Evolutionary conservation across 768 basidiomycete genomes (phyloP), one percentile per base, ranked within the genome.

Genomic region (Kondoa subrosea): DNA sequence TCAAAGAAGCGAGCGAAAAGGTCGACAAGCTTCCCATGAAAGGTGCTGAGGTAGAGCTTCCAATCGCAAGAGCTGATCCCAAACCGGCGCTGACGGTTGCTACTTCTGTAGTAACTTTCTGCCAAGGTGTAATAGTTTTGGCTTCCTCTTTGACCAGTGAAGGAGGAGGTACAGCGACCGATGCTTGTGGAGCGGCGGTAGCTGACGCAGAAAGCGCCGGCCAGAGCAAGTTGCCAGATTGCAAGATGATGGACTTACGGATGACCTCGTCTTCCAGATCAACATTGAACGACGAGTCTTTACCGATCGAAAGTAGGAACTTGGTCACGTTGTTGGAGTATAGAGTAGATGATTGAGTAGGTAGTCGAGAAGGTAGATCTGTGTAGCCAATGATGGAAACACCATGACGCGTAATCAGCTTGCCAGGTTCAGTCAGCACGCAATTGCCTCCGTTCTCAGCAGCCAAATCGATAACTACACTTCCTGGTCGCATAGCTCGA

Each of bases 251-350:
- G 1, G 89, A 84, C 4, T 89, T 88, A 61, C 89, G 83, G 68
- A 87, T 83, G 56, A 91, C 89, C 77, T 91, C 89, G 72, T 91
- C 89, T 17, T 83, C 82, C 17, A 90, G 80, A 74, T 91, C 83
- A 66, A 91, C 78, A 3, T 76, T 77, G 74, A 84, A 91, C 59
- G 79, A 82, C 58, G 80, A 81, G 57, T 85, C 82, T 31, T 85
- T 76, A 17, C 73, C 73, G 33, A 91, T 82, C 2, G 89, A 89
- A 17, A 91, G 80, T 57, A 91, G 81, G 78, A 91, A 91, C 75
- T 91, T 91, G 40, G 87, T 85, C 70, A 91, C 85, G 74, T 91
- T 91, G 77, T 91, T 91, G 3, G 89, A 91, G 76, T 91, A 91
- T 3, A 91, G 79, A 1, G 88, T 89, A 2, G 87, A 89, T 2